Conservation (phyloP, 2,329 filamentous ascomycete genomes). For the Thyridium curvatum region DNA sequence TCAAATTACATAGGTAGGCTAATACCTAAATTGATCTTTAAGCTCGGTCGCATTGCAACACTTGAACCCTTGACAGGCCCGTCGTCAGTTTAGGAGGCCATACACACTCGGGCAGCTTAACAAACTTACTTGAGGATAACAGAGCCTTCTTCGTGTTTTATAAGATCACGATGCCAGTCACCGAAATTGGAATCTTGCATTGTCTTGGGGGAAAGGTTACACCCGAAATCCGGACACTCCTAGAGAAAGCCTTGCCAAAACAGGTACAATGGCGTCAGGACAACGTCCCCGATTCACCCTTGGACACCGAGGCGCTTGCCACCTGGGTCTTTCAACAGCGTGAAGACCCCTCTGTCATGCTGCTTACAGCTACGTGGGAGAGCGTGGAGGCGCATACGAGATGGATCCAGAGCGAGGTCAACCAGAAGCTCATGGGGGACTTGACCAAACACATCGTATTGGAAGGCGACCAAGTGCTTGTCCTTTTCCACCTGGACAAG, state of each 20-base stretch:
- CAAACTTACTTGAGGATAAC: too few relatives aligned
- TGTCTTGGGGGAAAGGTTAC: slow-evolving; percentile 21
- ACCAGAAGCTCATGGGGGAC: slow-evolving; percentile 24
- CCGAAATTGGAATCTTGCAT: slow-evolving; percentile 30
- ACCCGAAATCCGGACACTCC: slow-evolving; percentile 21
- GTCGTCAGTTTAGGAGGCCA: too few relatives aligned
- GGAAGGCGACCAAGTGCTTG: slow-evolving; percentile 19
- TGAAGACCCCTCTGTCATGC: slow-evolving; percentile 26
- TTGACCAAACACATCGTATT: slow-evolving; percentile 25
- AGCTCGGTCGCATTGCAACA: too few relatives aligned
- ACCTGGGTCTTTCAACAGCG: slow-evolving; percentile 25
- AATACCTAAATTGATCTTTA: too few relatives aligned
- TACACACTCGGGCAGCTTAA: too few relatives aligned
- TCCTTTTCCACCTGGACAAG: slow-evolving; percentile 34
- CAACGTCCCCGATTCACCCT: slow-evolving; percentile 25
- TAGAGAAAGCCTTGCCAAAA: slow-evolving; percentile 22
- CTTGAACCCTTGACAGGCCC: too few relatives aligned
- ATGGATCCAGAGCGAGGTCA: slow-evolving; percentile 37
- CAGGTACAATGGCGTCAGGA: slow-evolving; percentile 34
- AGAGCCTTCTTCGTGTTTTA: too few relatives aligned
- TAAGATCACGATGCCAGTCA: slow-evolving; percentile 31
- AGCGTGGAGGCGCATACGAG: slow-evolving; percentile 30
- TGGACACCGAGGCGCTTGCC: slow-evolving; percentile 25
- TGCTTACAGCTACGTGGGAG: slow-evolving; percentile 40
- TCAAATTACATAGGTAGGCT: too few relatives aligned